Conservation (phyloP, 2,329 filamentous ascomycete genomes). For the Paecilomyces dactylethromorphus region DNA sequence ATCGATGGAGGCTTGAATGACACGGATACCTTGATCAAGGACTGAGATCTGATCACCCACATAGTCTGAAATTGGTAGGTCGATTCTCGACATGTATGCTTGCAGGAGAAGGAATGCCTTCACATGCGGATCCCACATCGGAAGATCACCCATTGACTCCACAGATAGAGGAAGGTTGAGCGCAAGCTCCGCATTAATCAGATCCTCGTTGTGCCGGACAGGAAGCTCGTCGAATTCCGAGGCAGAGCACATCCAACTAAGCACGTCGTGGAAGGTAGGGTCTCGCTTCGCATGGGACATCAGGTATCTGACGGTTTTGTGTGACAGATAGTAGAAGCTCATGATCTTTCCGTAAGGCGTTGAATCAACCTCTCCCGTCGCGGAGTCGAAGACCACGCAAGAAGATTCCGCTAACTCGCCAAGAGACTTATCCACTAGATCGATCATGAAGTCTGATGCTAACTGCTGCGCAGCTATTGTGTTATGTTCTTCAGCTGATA, state of each 20-base stretch:
- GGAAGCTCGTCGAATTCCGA: constrained; percentile 97
- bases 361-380: constrained; percentile 79
- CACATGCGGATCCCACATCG: constrained; percentile 98
- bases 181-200: constrained; percentile 88
- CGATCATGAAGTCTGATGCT: constrained; percentile 91
- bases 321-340: constrained; percentile 98
- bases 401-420: constrained; percentile 74
- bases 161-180: constrained; percentile 68
- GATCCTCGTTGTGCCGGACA: constrained; percentile 95
- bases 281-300: constrained; percentile 67
- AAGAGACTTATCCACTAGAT: constrained; percentile 82
- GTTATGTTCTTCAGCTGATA: constrained; percentile 87
- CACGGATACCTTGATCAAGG: constrained; percentile 92
- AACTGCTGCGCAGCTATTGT: constrained; percentile 75
- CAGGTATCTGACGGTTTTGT: constrained; percentile 86
- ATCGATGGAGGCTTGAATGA: constrained; percentile 91
- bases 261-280: constrained; percentile 71
- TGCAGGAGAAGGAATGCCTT: constrained; percentile 92
- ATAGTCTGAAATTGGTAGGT: constrained; percentile 92
- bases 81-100: constrained; percentile 87
- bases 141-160: constrained; percentile 57
- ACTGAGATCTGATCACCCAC: constrained; percentile 87
- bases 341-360: constrained; percentile 96
- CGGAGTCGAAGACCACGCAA: constrained; percentile 71
- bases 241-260: constrained; percentile 88